Evolutionary conservation across 768 basidiomycete genomes (phyloP).

Genomic region (Mycena vulgaris): DNA sequence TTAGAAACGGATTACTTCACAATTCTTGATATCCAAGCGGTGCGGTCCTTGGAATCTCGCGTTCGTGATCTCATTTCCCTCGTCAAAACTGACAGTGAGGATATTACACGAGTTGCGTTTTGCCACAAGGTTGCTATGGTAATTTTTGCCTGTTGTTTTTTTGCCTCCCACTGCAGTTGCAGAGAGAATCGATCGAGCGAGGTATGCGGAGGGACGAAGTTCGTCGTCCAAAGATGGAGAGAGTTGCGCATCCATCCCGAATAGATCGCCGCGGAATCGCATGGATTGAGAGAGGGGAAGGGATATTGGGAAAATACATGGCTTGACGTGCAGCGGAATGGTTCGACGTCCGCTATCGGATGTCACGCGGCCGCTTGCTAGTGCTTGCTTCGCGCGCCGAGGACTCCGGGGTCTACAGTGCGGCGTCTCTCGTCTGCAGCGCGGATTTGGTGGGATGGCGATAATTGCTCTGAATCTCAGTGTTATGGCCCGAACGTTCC

Average conservation of each 20-base stretch:
- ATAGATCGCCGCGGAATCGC: slow-evolving; percentile 16
- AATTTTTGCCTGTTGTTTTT: not conserved
- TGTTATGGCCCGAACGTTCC: slow-evolving; percentile 22
- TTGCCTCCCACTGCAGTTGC: too few relatives aligned
- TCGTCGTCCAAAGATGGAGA: not conserved
- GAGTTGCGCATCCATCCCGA: not conserved
- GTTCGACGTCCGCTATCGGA: slow-evolving; percentile 10
- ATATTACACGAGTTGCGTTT: not conserved
- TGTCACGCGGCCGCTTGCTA: not conserved
- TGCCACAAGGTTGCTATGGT: slow-evolving; percentile 12
- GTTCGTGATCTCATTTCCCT: not conserved
- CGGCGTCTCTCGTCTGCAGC: not conserved
- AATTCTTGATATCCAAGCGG: not conserved
- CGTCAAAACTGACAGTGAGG: not conserved
- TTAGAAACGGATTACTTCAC: not conserved
- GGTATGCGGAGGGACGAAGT: slow-evolving; percentile 10
- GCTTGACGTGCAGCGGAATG: slow-evolving; percentile 8
- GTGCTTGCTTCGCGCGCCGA: slow-evolving; percentile 22
- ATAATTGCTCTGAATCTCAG: slow-evolving; percentile 12
- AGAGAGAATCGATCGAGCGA: slow-evolving; percentile 1
- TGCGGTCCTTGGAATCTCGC: not conserved
- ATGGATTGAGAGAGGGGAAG: not conserved
- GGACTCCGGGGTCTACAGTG: slow-evolving; percentile 22
- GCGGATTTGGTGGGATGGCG: not conserved
- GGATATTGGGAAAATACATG: slow-evolving; percentile 11